A percentile compares a stretch with the other conserved stretches of the same genome.
These are phyloP conservation scores for Cordyceps farinosa DNA, from an alignment of 2,329 filamentous ascomycete species.

Conservation along the genomic window DNA sequence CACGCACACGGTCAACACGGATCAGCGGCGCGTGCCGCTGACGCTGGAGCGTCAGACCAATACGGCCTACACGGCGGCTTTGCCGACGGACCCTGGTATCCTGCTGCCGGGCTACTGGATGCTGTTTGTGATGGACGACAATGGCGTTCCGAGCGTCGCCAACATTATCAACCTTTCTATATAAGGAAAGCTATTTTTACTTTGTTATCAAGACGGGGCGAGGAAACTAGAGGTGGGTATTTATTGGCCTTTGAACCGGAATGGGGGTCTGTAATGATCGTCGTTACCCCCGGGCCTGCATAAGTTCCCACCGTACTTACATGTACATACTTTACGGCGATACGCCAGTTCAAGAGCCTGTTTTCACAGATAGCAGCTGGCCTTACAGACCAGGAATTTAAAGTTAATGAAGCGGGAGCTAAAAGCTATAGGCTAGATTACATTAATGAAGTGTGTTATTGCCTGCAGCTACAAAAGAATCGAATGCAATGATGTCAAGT, in stretches of 20 bases:
- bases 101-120: conserved; percentile 52
- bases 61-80: conserved; percentile 35
- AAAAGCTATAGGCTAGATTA: too few relatives aligned
- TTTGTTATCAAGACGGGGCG: neutral
- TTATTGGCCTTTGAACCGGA: neutral
- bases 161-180: conserved; percentile 9
- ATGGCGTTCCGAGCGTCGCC: conserved; percentile 42
- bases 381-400: neutral
- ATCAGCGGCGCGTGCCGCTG: conserved; percentile 52
- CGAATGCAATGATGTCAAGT: too few relatives aligned
- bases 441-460: too few relatives aligned
- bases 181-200: neutral
- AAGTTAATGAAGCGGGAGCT: neutral
- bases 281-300: neutral
- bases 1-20: conserved; percentile 56
- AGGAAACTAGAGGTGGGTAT: neutral
- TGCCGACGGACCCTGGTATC: conserved; percentile 48
- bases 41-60: conserved; percentile 26
- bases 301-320: neutral
- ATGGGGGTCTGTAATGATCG: neutral
- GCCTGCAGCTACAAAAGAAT: too few relatives aligned
- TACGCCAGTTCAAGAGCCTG: neutral
- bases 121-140: conserved; percentile 46
- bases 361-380: neutral
- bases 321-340: neutral